Evolutionary conservation across 1,284 basidiomycete genomes (phyloP), one percentile per base, ranked within the genome.

Genomic region (Moesziomyces sp.): DNA sequence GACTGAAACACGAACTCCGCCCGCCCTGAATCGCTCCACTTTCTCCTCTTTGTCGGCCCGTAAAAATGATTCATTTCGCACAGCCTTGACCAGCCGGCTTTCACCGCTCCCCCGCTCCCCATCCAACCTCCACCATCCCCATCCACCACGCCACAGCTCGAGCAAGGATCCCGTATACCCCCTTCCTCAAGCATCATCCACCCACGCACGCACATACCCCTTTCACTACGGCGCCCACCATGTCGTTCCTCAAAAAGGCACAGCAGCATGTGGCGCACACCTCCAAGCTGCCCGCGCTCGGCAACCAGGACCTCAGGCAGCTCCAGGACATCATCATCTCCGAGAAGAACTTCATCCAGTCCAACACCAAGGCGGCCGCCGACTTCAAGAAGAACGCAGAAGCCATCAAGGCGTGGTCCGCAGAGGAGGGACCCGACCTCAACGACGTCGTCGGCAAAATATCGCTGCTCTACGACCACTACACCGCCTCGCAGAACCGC

Each of bases 241-340:
- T 80, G 79, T 81, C 79, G 42, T 68, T 83, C 52, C 69, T 83
- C 50, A 70, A 61, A 26, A 83, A 80, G 53, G 81, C 79, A 28
- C 79, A 83, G 58, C 77, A 80, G 50, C 59, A 72, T 14, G 88
- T 94, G 80, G 93, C 92, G 3, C 92, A 94, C 83, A 93, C 92
- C 78, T 89, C 92, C 1, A 93, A 90, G 3, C 60, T 82, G 26
- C 87, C 89, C 0, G 85, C 94, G 4, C 89, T 87, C 13, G 93
- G 91, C 0, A 94, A 94, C 83, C 90, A 90, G 78, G 94, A 96
- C 83, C 85, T 94, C 16, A 87, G 91, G 33, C 88, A 90, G 0
- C 86, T 97, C 5, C 94, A 97, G 83, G 93, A 94, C 79, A 87
- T 96, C 70, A 97, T 97, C 69, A 91, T 89, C 3, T 88, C 91